These are phyloP conservation scores for Saturnispora kantuleensis DNA, from an alignment of 805 yeast species.

Conservation along the genomic window DNA sequence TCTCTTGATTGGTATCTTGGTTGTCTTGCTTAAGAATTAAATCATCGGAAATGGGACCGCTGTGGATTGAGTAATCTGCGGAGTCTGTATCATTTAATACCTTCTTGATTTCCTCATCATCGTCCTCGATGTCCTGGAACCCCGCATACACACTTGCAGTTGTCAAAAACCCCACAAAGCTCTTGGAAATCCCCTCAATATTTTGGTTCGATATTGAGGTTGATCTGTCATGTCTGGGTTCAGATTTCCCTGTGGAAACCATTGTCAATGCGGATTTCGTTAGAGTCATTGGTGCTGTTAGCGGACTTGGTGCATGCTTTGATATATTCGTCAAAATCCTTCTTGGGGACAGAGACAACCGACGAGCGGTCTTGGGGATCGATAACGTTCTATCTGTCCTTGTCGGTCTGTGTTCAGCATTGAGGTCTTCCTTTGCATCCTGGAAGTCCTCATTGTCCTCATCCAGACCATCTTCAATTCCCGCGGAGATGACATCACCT, in stretches of 20 bases:
- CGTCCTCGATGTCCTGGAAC: slow-evolving; percentile 26
- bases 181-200: slow-evolving; percentile 36
- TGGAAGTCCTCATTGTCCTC: not conserved
- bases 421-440: not conserved
- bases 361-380: too few relatives aligned
- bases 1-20: not conserved
- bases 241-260: not conserved
- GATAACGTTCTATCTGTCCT: too few relatives aligned
- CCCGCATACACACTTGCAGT: slow-evolving; percentile 47
- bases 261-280: slow-evolving; percentile 2
- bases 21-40: too few relatives aligned
- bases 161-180: slow-evolving; percentile 45
- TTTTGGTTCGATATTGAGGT: slow-evolving; percentile 8
- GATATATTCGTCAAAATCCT: slow-evolving; percentile 17
- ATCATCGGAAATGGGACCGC: not conserved
- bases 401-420: not conserved
- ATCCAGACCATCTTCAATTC: not conserved
- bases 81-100: slow-evolving; percentile 9
- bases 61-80: not conserved
- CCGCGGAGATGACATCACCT: not conserved
- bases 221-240: not conserved
- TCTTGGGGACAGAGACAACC: slow-evolving; percentile 21
- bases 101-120: slow-evolving; percentile 19
- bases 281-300: not conserved
- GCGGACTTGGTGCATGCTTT: slow-evolving; percentile 12